Base-by-base conservation (phyloP, 2,329 filamentous ascomycete species). In the Nothopassalora personata region DNA sequence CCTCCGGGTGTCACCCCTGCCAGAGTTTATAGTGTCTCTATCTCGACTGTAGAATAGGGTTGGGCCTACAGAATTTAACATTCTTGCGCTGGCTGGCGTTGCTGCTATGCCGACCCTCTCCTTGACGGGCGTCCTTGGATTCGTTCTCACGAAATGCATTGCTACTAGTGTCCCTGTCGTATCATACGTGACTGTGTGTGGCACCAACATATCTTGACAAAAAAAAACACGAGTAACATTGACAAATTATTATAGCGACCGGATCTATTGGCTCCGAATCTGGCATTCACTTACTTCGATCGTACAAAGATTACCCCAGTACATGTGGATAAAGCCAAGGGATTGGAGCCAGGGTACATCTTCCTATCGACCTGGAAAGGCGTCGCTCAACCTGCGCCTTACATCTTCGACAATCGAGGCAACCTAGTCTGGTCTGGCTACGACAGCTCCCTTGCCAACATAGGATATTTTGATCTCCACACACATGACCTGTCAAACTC, bases 401-500 rank as follows among this genome's bases (percentile, higher is more conserved):
- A 51, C 13, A 51, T 51, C 2, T 51, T 31, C 49, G 49, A 19
- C 15, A 31, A 34, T 19, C 10, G 30, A 31, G 49, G 49, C 27
- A 39, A 59, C 23, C 28, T 59, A 6, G 43, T 59, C 47, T 59
- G 39, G 36, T 48, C 57, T 15, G 53, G 57, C 28, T 48, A 54
- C 19, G 30, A 54, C 23, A 49, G 39, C 6, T 43, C 58, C 8
- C 33, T 53, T 1, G n/a, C 57, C 8, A n/a, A 19, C 11, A 43
- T 51, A 11, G 48, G 49, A 27, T 56, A 56, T 48, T 60, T 54
- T 54, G 56, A 60, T 33, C 36, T 56, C 13, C 49, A 49, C 36
- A 19, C 54, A 43, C 54, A 60, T 33, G 13, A 28, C 10, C n/a
- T 45, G 9, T 28, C 28, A 13, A 53, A 56, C 13, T 39, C 43